phyloP scores from a whole-genome alignment of 192 early-diverging fungal species.

The Chytriomyces confervae region DNA sequence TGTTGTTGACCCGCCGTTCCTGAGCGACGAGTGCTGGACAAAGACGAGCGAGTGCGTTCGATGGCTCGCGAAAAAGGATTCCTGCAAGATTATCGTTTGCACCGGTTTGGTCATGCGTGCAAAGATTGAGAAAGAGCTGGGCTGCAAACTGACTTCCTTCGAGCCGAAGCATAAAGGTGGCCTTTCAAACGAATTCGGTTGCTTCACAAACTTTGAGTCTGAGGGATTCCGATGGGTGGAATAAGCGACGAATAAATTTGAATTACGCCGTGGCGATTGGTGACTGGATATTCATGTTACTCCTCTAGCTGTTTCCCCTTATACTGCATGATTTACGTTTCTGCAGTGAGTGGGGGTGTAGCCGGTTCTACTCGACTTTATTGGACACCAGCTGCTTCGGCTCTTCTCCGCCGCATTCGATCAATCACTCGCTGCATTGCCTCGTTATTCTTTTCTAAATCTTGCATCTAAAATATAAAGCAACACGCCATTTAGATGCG shows the following conservation, averaged over 20 bases:
- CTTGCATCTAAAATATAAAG: constrained; percentile 14
- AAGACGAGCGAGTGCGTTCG: constrained; percentile 69
- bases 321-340: too few species aligned
- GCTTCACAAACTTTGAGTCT: constrained; percentile 67
- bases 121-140: constrained; percentile 56
- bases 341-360: too few species aligned
- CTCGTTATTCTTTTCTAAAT: constrained; percentile 22
- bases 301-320: too few species aligned
- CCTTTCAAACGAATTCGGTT: constrained; percentile 79
- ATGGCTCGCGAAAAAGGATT: constrained; percentile 50
- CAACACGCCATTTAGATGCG: neutral
- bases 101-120: constrained; percentile 67
- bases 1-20: constrained; percentile 80
- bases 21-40: constrained; percentile 74
- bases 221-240: constrained; percentile 27
- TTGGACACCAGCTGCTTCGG: neutral
- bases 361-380: too few species aligned
- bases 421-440: constrained; percentile 24
- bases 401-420: constrained; percentile 3
- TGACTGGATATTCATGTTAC: too few species aligned
- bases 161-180: constrained; percentile 69
- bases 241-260: constrained; percentile 3
- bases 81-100: constrained; percentile 63
- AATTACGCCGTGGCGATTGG: too few species aligned
- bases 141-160: constrained; percentile 63